A percentile compares a stretch with the other conserved stretches of the same genome.
Evolutionary conservation across 306 rosid genomes (phyloP).

Genomic region (Pyrus betulifolia): DNA sequence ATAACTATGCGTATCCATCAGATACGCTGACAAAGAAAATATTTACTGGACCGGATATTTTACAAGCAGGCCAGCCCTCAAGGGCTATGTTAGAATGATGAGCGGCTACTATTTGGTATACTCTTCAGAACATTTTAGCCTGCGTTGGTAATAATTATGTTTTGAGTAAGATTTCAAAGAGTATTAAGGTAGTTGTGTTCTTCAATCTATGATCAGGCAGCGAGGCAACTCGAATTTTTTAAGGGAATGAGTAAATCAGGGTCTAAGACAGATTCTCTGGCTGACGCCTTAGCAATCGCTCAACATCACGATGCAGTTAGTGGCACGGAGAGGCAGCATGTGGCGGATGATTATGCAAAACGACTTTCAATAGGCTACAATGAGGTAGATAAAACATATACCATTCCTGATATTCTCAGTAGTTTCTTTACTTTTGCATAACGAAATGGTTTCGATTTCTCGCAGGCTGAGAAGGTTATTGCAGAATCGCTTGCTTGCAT

Average conservation of each 20-base stretch:
- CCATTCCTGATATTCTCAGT: neutral
- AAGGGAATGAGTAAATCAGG: constrained; percentile 51
- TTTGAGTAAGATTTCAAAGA: too few species aligned
- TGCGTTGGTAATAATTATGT: neutral
- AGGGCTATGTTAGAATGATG: constrained; percentile 68
- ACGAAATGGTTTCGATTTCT: neutral
- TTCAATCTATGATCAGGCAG: constrained; percentile 48
- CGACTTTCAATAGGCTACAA: constrained; percentile 70
- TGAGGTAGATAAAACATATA: constrained; percentile 45
- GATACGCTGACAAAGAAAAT: constrained; percentile 68
- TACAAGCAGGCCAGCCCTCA: constrained; percentile 77
- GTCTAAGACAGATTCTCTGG: constrained; percentile 62
- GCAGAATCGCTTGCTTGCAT: constrained; percentile 52
- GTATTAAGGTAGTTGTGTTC: neutral
- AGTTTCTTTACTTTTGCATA: neutral
- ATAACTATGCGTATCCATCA: constrained; percentile 20
- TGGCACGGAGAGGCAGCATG: constrained; percentile 80
- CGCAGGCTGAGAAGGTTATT: constrained; percentile 67
- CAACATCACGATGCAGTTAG: constrained; percentile 91
- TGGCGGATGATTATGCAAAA: constrained; percentile 74
- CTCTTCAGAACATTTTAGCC: neutral
- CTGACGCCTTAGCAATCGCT: constrained; percentile 79
- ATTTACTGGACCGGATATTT: constrained; percentile 95
- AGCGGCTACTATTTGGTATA: constrained; percentile 75
- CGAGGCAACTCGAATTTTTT: constrained; percentile 74